These are phyloP conservation scores for Phialophora chinensis DNA, from an alignment of 2,329 filamentous ascomycete genomes.

Conservation along the genomic window DNA sequence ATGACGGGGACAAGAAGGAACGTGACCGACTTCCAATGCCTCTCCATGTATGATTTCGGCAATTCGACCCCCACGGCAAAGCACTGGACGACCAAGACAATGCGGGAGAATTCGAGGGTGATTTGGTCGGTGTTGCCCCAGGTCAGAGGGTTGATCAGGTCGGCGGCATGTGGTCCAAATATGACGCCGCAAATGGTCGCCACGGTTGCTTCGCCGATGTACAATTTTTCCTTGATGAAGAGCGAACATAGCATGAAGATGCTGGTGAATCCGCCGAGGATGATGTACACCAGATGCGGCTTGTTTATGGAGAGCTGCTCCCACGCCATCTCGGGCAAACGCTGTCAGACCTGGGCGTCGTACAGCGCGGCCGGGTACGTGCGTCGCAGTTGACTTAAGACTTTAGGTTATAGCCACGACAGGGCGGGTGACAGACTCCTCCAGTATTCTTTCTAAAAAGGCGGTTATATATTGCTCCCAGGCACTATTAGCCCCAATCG, in stretches of 20 bases:
- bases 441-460: constrained; percentile 6
- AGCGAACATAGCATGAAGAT: constrained; percentile 98
- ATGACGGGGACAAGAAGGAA: constrained; percentile 92
- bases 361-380: not conserved
- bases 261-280: constrained; percentile 94
- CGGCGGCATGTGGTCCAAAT: constrained; percentile 70
- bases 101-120: constrained; percentile 72
- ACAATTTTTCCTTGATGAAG: constrained; percentile 96
- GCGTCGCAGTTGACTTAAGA: not conserved
- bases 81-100: constrained; percentile 75
- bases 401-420: constrained; percentile 16
- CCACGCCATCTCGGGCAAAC: constrained; percentile 53
- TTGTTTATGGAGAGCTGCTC: constrained; percentile 73
- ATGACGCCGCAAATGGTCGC: constrained; percentile 74
- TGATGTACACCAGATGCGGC: constrained; percentile 97
- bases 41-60: constrained; percentile 86
- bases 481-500: constrained; percentile 35
- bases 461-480: constrained; percentile 9
- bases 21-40: constrained; percentile 91
- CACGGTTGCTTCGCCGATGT: constrained; percentile 97
- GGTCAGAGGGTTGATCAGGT: constrained; percentile 64
- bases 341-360: constrained; percentile 5
- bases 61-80: constrained; percentile 75
- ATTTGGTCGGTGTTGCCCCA: constrained; percentile 73
- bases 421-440: constrained; percentile 35